Conservation (phyloP, 2,329 filamentous ascomycete genomes). For the Botrytis medusae region DNA sequence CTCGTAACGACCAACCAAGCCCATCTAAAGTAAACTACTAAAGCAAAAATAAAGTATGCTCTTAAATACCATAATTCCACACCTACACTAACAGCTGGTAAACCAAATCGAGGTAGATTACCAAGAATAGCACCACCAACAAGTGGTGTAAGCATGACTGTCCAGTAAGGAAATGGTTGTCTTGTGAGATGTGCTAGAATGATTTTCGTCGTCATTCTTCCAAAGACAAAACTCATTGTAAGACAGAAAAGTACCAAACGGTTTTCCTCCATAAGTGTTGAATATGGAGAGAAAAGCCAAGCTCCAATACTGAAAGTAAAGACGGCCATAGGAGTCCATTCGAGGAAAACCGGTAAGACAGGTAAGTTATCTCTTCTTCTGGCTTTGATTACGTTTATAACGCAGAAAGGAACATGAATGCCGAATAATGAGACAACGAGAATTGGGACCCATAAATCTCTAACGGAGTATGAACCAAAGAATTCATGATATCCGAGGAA, state of each 20-base stretch:
- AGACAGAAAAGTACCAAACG: constrained; percentile 89
- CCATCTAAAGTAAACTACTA: constrained; percentile 90
- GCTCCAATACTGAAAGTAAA: constrained; percentile 73
- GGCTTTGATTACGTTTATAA: constrained; percentile 79
- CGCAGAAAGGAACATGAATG: constrained; percentile 83
- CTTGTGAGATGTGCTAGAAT: constrained; percentile 92
- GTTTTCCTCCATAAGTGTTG: constrained; percentile 76
- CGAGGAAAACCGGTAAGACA: constrained; percentile 79
- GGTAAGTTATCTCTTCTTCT: constrained; percentile 71
- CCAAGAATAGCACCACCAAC: constrained; percentile 79
- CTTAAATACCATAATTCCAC: constrained; percentile 80
- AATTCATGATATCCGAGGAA: constrained; percentile 54
- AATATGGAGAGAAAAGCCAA: constrained; percentile 91
- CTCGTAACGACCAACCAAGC: constrained; percentile 85
- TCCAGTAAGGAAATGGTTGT: constrained; percentile 97
- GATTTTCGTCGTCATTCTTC: constrained; percentile 97
- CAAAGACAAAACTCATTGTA: constrained; percentile 95
- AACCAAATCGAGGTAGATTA: constrained; percentile 77
- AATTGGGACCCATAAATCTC: constrained; percentile 82
- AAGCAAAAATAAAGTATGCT: constrained; percentile 78
- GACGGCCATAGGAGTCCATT: constrained; percentile 89
- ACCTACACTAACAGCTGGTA: constrained; percentile 62
- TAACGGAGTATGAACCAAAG: constrained; percentile 71
- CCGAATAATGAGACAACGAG: constrained; percentile 65
- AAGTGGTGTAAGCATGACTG: constrained; percentile 82